Percentiles rank a stretch among this genome's conserved stretches.
phyloP scores from a whole-genome alignment of 306 rosid species.

The Pterocarpus macrocarpus region DNA sequence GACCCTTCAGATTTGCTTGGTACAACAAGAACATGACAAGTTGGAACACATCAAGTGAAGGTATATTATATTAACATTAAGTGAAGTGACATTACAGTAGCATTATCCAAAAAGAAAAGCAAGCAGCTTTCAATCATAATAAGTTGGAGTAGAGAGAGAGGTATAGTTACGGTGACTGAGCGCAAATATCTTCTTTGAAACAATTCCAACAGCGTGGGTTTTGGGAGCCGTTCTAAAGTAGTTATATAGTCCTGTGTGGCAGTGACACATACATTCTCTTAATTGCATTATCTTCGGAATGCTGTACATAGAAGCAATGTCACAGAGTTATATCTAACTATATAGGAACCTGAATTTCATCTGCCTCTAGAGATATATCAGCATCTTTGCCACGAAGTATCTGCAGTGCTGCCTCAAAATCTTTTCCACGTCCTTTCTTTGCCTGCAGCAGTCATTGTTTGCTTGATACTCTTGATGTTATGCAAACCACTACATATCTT shows the following conservation, averaged over 20 bases:
- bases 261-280: conserved; percentile 27
- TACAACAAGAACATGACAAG: background rate
- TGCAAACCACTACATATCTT: background rate
- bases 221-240: conserved; percentile 76
- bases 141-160: conserved; percentile 34
- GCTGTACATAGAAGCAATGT: conserved; percentile 3
- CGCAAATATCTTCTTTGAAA: conserved; percentile 79
- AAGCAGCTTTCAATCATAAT: conserved; percentile 21
- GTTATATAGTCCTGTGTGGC: conserved; percentile 73
- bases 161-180: conserved; percentile 67
- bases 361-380: conserved; percentile 77
- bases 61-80: too few relatives aligned
- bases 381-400: conserved; percentile 81
- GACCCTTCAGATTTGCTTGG: background rate
- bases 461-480: conserved; percentile 3
- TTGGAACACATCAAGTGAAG: conserved; percentile 8
- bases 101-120: conserved; percentile 17
- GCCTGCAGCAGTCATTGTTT: conserved; percentile 66
- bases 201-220: conserved; percentile 77
- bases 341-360: conserved; percentile 77
- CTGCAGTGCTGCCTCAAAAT: conserved; percentile 70
- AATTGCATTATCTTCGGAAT: conserved; percentile 26
- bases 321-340: conserved; percentile 9
- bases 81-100: background rate
- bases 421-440: conserved; percentile 65